Conservation (phyloP, 768 basidiomycete genomes). For the Leccinum incarnatum region DNA sequence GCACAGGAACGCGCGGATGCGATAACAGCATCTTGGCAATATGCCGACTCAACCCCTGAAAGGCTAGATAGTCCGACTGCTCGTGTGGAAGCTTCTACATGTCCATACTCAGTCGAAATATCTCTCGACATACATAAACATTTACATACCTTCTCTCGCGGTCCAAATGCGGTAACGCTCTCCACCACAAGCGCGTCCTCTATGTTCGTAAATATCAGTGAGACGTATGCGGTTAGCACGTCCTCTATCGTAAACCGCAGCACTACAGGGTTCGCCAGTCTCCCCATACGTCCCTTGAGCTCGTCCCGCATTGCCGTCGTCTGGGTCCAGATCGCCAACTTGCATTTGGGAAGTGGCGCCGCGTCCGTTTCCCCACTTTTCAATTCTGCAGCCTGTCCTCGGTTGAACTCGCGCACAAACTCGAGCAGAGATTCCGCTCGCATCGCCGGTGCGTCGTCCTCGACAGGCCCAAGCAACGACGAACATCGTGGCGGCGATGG, state of each 20-base stretch:
- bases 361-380: slow-evolving; percentile 3
- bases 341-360: slow-evolving; percentile 23
- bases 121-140: neutral
- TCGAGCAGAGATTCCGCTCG: slow-evolving; percentile 44
- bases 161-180: slow-evolving; percentile 67
- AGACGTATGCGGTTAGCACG: slow-evolving; percentile 64
- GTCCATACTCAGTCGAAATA: neutral
- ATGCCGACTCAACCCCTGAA: slow-evolving; percentile 64
- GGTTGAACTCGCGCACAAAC: slow-evolving; percentile 62
- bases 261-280: slow-evolving; percentile 32
- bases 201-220: slow-evolving; percentile 38
- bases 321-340: slow-evolving; percentile 57
- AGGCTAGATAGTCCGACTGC: slow-evolving; percentile 65
- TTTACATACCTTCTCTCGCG: slow-evolving; percentile 58
- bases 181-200: slow-evolving; percentile 51
- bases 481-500: slow-evolving; percentile 36
- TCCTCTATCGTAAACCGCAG: slow-evolving; percentile 63
- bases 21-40: slow-evolving; percentile 57
- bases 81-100: slow-evolving; percentile 63
- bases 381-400: slow-evolving; percentile 15
- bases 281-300: slow-evolving; percentile 2
- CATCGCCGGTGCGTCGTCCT: slow-evolving; percentile 38
- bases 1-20: slow-evolving; percentile 51
- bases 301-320: slow-evolving; percentile 18
- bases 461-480: slow-evolving; percentile 43